Base-by-base conservation (phyloP, 164 flowering plant genomes). In the Protea cynaroides region DNA sequence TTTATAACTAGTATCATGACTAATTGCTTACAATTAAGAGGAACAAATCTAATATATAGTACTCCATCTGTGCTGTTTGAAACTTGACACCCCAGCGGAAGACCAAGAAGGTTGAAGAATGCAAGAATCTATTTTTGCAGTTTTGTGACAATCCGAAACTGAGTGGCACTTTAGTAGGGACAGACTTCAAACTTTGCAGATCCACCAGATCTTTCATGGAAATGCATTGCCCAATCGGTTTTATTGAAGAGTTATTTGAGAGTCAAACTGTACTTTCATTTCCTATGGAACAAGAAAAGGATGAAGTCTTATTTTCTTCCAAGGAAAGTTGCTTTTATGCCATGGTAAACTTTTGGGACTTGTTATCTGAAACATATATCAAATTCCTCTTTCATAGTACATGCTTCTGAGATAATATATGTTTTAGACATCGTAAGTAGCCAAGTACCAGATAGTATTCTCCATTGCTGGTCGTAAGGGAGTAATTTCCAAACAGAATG, bases 51-150 rank as follows among this genome's bases (percentile, higher is more conserved):
- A 44, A 67, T 67, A 24, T 22, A 51, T 47, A 43, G 47, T 62
- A 57, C 36, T 59, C 67, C 44, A 56, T 71, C 17, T 67, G 38
- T 71, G 63, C 58, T 61, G 47, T 43, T 63, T 50, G 67, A 57
- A 68, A 68, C 68, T 64, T 60, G 65, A 69, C 21, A 62, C 72
- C 11, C 56, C 72, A 68, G 75, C 64, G 0, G 69, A 60, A 64
- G 67, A 63, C 18, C 58, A 8, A 63, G 71, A 46, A 68, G 71
- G 58, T 61, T 53, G 71, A 57, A 49, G 75, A 67, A 56, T 21
- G 40, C 57, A 38, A 24, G 36, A 56, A 40, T 13, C 24, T 56
- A 56, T 29, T 25, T 40, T 61, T 69, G 69, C 56, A 65, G 66
- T 56, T 65, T 60, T 55, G 65, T 38, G 69, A 63, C 54, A 11